phyloP scores from a whole-genome alignment of 1,284 basidiomycete species.

The Pseudozyma sp. region DNA sequence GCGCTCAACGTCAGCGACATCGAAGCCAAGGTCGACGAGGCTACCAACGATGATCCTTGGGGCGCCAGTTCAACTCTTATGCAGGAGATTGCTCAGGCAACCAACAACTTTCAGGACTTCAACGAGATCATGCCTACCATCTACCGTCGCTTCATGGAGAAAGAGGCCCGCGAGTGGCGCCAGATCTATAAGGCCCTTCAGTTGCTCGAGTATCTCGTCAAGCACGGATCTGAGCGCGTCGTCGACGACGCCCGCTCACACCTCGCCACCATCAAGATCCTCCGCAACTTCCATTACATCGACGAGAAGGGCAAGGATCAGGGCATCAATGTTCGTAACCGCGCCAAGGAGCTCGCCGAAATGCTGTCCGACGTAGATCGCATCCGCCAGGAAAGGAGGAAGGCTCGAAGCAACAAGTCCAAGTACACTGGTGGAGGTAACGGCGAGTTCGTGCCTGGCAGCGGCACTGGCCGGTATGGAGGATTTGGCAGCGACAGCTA shows the following conservation, averaged over 20 bases:
- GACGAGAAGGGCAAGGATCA: constrained; percentile 99
- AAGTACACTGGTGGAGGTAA: constrained; percentile 91
- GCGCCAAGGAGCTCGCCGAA: constrained; percentile 89
- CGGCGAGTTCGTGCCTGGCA: constrained; percentile 77
- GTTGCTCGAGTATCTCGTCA: constrained; percentile 93
- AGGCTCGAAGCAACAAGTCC: constrained; percentile 89
- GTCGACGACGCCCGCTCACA: constrained; percentile 97
- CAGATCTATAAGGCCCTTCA: constrained; percentile 99
- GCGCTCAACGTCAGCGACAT: constrained; percentile 96
- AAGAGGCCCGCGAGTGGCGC: constrained; percentile 96
- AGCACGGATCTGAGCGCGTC: constrained; percentile 97
- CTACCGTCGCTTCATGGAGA: constrained; percentile 83
- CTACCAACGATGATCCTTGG: constrained; percentile 98
- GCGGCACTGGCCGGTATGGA: constrained; percentile 77
- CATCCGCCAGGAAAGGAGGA: constrained; percentile 87
- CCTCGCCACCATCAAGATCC: constrained; percentile 94
- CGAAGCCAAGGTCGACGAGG: constrained; percentile 96
- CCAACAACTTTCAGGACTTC: constrained; percentile 96
- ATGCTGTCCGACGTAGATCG: constrained; percentile 90
- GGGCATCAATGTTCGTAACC: constrained; percentile 97
- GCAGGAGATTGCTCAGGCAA: constrained; percentile 97
- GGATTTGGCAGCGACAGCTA: constrained; percentile 82
- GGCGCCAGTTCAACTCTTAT: constrained; percentile 97
- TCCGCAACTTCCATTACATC: constrained; percentile 96
- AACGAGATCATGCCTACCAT: constrained; percentile 99